Base-by-base conservation (phyloP, 2,329 filamentous ascomycete species). In the Aureobasidium sp. region DNA sequence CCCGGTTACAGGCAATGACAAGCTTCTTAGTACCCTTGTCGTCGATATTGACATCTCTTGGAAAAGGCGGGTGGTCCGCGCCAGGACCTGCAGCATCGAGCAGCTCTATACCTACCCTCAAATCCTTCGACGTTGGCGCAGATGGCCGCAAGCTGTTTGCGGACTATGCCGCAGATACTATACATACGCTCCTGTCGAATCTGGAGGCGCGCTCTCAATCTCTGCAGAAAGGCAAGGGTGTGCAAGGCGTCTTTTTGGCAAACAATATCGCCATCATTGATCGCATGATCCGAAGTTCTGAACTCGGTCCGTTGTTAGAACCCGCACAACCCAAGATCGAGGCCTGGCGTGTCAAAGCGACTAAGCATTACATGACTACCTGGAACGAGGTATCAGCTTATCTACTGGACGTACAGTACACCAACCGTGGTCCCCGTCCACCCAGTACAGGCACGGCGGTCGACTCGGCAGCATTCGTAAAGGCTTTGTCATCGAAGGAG, bases 381-480 rank as follows among this genome's bases (percentile, higher is more conserved):
- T 97, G 92, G 87, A 90, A 89, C 67, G 93, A 97, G 70, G 85
- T 92, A 6, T 93, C 90, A 1, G 84, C 87, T 41, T 85, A 91
- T 70, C 83, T 97, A 6, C 87, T 96, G 64, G 94, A 97, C 72
- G 90, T 93, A 20, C 92, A 95, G 67, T 92, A 96, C 76, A 97
- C 93, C 0, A 94, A 87, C 71, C 87, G 90, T 41, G 76, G 76
- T 53, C 76, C 85, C 56, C 86, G 91, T 20, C 90, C 91, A 15
- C 82, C 86, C 0, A 92, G 89, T 2, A 85, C 85, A 29, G 84
- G 84, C n/a, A 73, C 74, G 11, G 74, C 75, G 25, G 80, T 87
- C 51, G 92, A 97, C 74, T 94, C 90, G 2, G 86, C 87, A 17
- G 88, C 88, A 0, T 89, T 97, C 63, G 81, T 97, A 64, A 96